Evolutionary conservation across 352 stramenopile genomes (phyloP).

Genomic region (Phytophthora syringae): DNA sequence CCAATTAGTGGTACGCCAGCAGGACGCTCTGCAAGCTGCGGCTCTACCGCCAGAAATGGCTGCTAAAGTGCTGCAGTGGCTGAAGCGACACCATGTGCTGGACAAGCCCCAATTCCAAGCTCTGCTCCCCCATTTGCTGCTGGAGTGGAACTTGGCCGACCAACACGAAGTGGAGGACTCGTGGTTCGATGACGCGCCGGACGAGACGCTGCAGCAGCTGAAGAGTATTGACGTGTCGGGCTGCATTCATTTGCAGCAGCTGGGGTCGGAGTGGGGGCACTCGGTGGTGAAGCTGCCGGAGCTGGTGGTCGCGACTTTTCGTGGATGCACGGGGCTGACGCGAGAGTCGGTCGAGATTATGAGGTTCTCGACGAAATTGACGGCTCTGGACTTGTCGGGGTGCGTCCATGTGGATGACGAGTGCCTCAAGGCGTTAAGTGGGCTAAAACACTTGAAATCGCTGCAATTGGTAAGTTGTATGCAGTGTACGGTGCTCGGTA

Average conservation of each 20-base stretch:
- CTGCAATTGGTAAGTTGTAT: slow-evolving; percentile 60
- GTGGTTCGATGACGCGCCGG: slow-evolving; percentile 70
- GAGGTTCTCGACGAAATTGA: slow-evolving; percentile 63
- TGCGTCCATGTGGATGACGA: slow-evolving; percentile 69
- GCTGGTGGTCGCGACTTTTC: slow-evolving; percentile 59
- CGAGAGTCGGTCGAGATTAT: slow-evolving; percentile 59
- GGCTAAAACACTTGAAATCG: slow-evolving; percentile 42
- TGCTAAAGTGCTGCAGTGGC: slow-evolving; percentile 49
- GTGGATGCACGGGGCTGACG: slow-evolving; percentile 50
- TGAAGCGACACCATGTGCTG: slow-evolving; percentile 62
- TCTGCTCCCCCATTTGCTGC: slow-evolving; percentile 54
- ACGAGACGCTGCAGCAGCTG: slow-evolving; percentile 51
- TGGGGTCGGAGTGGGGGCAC: slow-evolving; percentile 45
- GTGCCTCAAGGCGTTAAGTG: slow-evolving; percentile 49
- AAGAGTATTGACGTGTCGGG: slow-evolving; percentile 64
- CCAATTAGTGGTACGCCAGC: slow-evolving; percentile 45
- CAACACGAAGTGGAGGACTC: slow-evolving; percentile 58
- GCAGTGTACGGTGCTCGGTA: neutral
- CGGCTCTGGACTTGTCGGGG: slow-evolving; percentile 59
- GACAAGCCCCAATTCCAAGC: slow-evolving; percentile 63
- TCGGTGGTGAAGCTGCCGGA: slow-evolving; percentile 44
- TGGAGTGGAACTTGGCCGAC: slow-evolving; percentile 67
- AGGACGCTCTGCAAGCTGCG: slow-evolving; percentile 19
- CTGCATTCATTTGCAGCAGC: slow-evolving; percentile 56
- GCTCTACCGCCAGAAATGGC: slow-evolving; percentile 55